Percentiles rank a stretch among this genome's conserved stretches.
phyloP scores from a whole-genome alignment of 2,329 filamentous ascomycete genomes.

The Fusarium heterosporum region DNA sequence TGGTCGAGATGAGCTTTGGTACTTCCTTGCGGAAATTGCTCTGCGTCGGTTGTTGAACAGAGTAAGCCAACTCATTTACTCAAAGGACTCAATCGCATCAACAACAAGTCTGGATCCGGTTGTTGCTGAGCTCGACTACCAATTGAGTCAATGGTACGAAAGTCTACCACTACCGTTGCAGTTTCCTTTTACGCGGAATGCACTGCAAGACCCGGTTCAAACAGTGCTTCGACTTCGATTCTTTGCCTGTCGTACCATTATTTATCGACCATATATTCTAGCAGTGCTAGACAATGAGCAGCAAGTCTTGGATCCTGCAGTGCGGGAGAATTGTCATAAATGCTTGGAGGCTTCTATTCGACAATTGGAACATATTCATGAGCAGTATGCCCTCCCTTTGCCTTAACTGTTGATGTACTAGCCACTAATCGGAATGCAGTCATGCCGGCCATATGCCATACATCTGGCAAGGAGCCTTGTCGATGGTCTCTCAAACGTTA shows the following conservation, averaged over 20 bases:
- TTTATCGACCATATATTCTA: slow-evolving; percentile 85
- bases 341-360: slow-evolving; percentile 83
- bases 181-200: slow-evolving; percentile 77
- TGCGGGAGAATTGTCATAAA: slow-evolving; percentile 82
- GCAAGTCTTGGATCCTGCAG: slow-evolving; percentile 75
- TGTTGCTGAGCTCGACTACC: slow-evolving; percentile 83
- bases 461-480: slow-evolving; percentile 85
- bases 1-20: slow-evolving; percentile 84
- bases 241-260: slow-evolving; percentile 87
- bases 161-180: slow-evolving; percentile 79
- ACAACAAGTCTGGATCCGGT: slow-evolving; percentile 81
- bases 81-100: slow-evolving; percentile 76
- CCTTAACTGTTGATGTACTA: not conserved
- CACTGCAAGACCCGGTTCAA: slow-evolving; percentile 79
- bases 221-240: slow-evolving; percentile 83
- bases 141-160: slow-evolving; percentile 87
- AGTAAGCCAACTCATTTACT: slow-evolving; percentile 83
- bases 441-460: slow-evolving; percentile 88
- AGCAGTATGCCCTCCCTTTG: slow-evolving; percentile 68
- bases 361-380: slow-evolving; percentile 81
- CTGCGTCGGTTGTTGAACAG: slow-evolving; percentile 80
- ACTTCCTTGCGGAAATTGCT: slow-evolving; percentile 86
- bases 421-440: slow-evolving; percentile 53
- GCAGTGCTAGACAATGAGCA: slow-evolving; percentile 83
- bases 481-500: slow-evolving; percentile 83